Evolutionary conservation across 2,329 filamentous ascomycete genomes (phyloP), one percentile per base, ranked within the genome.

Genomic region (Penicillium nordicum): DNA sequence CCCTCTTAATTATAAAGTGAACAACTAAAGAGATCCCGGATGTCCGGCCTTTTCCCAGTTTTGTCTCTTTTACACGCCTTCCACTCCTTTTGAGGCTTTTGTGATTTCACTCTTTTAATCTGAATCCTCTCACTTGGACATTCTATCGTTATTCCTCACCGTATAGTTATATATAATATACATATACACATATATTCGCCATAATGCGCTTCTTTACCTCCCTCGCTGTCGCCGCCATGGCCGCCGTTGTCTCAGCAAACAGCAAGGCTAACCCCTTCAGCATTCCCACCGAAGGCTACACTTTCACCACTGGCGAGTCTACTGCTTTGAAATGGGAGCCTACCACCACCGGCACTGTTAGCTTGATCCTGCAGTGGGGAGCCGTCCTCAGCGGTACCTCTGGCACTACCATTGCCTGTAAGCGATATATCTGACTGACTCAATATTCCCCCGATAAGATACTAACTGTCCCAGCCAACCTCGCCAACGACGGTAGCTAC

Each of bases 401-500:
- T 8, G 80, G 79, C 23, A 69, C 67, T 32, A 57, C 67, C 42
- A 72, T 82, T 66, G 78, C 72, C 42, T 63, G 79, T 81, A 69
- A 68, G 78, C 74, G 29, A 50, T 25, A 36, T 11, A 36, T 43
- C 25, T 5, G 4, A 51, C 45, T 49, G 36, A 55, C 44, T 41
- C 16, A 50, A 49, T 25, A 16, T 12, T 16, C 16, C 27, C 37
- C 6, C 12, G 10, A 34, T 23, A 12, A n/a, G 25, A 30, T 44
- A 53, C 53, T 55, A 30, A 57, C 27, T 2, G 8, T 14, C 38
- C 40, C 37, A 83, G 80, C 72, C 47, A 67, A 63, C 62, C 76
- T 83, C 60, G 59, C 68, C 58, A 84, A 84, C 71, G 72, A 68
- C 45, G 80, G 80, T 55, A 74, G 68, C 58, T 82, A 74, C 72